These are phyloP conservation scores for Hyaloscypha bicolor DNA, from an alignment of 495 filamentous ascomycete species.

Conservation along the genomic window DNA sequence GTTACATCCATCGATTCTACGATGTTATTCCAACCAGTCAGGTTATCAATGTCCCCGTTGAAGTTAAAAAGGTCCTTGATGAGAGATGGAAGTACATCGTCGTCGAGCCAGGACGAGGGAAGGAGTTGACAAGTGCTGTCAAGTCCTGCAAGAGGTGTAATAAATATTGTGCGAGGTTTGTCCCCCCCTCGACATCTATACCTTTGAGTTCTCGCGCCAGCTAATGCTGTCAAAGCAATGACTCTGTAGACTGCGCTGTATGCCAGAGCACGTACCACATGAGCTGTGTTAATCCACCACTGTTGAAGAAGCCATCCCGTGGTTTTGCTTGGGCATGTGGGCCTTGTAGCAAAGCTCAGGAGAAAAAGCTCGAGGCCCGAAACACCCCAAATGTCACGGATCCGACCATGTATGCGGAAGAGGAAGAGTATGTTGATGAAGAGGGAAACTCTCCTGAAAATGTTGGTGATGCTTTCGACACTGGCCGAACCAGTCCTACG, in stretches of 20 bases:
- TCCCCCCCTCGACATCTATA: constrained; percentile 27
- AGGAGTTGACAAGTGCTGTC: constrained; percentile 94
- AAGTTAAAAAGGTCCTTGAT: constrained; percentile 92
- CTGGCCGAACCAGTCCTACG: constrained; percentile 59
- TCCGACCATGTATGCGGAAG: constrained; percentile 64
- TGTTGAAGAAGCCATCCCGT: constrained; percentile 95
- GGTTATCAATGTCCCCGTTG: constrained; percentile 93
- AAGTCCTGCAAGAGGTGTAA: constrained; percentile 94
- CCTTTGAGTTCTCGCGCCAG: constrained; percentile 15
- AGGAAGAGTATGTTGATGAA: constrained; percentile 75
- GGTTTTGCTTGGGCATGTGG: constrained; percentile 99
- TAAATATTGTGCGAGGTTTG: constrained; percentile 86
- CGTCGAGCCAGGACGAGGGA: constrained; percentile 86
- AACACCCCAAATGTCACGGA: constrained; percentile 71
- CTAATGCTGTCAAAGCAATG: constrained; percentile 59
- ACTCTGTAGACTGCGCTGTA: constrained; percentile 96
- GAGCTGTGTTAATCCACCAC: constrained; percentile 90
- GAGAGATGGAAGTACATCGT: constrained; percentile 95
- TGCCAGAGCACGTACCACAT: constrained; percentile 97
- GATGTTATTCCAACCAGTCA: constrained; percentile 90
- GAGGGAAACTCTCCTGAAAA: constrained; percentile 73
- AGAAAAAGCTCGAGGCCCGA: constrained; percentile 87
- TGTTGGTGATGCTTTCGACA: constrained; percentile 50
- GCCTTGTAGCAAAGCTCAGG: constrained; percentile 90
- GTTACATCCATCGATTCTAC: constrained; percentile 97